Evolutionary conservation across 2,329 filamentous ascomycete species (phyloP).

Genomic region (Sclerotinia nivalis): DNA sequence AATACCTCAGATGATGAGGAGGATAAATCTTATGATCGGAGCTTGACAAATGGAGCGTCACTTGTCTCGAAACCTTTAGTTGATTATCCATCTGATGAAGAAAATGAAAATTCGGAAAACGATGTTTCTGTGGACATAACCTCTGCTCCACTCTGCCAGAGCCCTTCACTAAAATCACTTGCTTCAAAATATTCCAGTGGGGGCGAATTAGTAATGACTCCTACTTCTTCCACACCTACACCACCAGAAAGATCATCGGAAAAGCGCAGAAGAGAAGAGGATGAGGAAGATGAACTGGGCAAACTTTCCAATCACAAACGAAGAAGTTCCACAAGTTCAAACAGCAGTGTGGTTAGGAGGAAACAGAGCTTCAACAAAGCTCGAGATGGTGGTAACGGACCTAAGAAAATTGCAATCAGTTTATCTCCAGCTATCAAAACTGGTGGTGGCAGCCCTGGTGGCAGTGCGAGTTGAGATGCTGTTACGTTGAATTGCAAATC

Average conservation of each 20-base stretch:
- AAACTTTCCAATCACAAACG: conserved; percentile 70
- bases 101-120: conserved; percentile 66
- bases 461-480: conserved; percentile 15
- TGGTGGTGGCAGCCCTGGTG: conserved; percentile 35
- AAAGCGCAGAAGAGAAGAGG: conserved; percentile 88
- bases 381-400: conserved; percentile 44
- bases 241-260: conserved; percentile 80
- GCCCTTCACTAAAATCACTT: conserved; percentile 32
- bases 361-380: conserved; percentile 50
- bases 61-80: conserved; percentile 73
- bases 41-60: conserved; percentile 61
- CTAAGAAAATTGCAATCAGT: conserved; percentile 59
- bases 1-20: conserved; percentile 85
- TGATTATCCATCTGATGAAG: conserved; percentile 90
- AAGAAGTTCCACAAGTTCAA: conserved; percentile 53
- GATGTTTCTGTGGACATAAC: conserved; percentile 41
- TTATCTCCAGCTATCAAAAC: conserved; percentile 48
- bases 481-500: conserved; percentile 4
- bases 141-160: conserved; percentile 25
- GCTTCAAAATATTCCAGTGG: conserved; percentile 28
- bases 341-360: conserved; percentile 42
- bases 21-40: conserved; percentile 45
- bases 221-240: conserved; percentile 41
- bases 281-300: conserved; percentile 88
- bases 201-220: conserved; percentile 30